phyloP scores from a whole-genome alignment of 2,329 filamentous ascomycete genomes.

The Calcarisporium arbuscula region DNA sequence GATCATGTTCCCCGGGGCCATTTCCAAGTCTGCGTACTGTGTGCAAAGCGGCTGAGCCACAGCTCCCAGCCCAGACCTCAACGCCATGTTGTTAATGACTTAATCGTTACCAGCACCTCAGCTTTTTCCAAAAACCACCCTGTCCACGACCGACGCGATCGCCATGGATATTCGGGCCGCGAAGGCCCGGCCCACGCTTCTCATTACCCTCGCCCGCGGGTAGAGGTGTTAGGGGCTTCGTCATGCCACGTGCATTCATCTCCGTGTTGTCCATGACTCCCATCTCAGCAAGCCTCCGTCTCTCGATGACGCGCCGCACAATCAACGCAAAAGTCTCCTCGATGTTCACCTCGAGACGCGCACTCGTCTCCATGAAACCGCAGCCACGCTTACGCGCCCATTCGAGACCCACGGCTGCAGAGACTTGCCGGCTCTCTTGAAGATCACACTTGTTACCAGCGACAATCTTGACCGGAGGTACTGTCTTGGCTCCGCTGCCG shows the following conservation, averaged over 20 bases:
- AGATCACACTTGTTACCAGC: conserved; percentile 85
- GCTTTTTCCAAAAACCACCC: conserved; percentile 47
- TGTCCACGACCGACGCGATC: conserved; percentile 36
- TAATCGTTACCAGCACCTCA: conserved; percentile 47
- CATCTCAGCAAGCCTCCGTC: conserved; percentile 42
- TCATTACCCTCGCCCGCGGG: conserved; percentile 33
- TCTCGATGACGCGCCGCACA: conserved; percentile 55
- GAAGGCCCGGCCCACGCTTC: conserved; percentile 40
- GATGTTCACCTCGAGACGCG: conserved; percentile 77
- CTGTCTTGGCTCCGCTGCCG: conserved; percentile 39
- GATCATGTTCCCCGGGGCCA: too few relatives aligned
- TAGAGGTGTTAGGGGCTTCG: conserved; percentile 51
- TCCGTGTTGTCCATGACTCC: conserved; percentile 35
- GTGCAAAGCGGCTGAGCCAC: too few relatives aligned
- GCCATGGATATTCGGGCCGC: conserved; percentile 36
- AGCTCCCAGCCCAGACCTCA: too few relatives aligned
- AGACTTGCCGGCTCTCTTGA: conserved; percentile 60
- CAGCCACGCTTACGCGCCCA: conserved; percentile 69
- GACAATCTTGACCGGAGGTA: conserved; percentile 73
- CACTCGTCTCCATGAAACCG: conserved; percentile 88
- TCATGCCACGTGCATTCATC: conserved; percentile 47
- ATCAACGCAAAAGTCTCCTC: conserved; percentile 80
- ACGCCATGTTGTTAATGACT: too few relatives aligned
- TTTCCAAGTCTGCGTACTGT: too few relatives aligned
- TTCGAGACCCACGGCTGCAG: conserved; percentile 65